These are phyloP conservation scores for Carex sylvatica DNA, from an alignment of 202 grass and related monocot genomes.

Conservation along the genomic window DNA sequence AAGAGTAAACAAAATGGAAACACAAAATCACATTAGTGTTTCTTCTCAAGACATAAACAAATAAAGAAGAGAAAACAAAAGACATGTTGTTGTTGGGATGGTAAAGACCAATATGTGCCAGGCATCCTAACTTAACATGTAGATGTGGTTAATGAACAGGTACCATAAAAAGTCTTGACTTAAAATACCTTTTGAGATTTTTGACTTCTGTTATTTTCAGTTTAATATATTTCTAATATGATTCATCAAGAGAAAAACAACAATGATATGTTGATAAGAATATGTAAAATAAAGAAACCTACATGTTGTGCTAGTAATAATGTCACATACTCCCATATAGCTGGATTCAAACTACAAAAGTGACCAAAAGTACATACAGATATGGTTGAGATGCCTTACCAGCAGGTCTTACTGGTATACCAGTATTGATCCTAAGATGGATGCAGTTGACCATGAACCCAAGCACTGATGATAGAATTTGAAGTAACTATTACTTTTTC, in stretches of 20 bases:
- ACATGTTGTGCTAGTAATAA: background rate
- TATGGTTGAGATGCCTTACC: background rate
- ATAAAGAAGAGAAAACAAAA: constrained; percentile 3
- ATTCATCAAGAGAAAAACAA: background rate
- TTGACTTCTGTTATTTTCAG: background rate
- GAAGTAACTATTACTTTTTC: background rate
- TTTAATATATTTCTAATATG: background rate
- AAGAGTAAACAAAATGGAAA: constrained; percentile 10
- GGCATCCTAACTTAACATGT: too few species aligned
- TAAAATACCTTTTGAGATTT: background rate
- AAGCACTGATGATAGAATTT: constrained; percentile 12
- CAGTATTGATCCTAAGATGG: background rate
- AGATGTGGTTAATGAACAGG: background rate
- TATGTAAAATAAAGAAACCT: background rate
- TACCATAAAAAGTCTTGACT: background rate
- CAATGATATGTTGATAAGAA: background rate
- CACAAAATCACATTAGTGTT: background rate
- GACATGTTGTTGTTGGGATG: background rate
- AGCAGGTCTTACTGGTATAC: background rate
- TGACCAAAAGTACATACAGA: background rate
- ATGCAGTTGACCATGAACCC: background rate
- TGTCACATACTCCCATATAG: background rate
- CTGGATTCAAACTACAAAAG: background rate
- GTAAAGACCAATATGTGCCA: background rate
- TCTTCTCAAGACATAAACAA: background rate